Conservation (phyloP, 352 stramenopile genomes). For the Pythium brachiatum region DNA sequence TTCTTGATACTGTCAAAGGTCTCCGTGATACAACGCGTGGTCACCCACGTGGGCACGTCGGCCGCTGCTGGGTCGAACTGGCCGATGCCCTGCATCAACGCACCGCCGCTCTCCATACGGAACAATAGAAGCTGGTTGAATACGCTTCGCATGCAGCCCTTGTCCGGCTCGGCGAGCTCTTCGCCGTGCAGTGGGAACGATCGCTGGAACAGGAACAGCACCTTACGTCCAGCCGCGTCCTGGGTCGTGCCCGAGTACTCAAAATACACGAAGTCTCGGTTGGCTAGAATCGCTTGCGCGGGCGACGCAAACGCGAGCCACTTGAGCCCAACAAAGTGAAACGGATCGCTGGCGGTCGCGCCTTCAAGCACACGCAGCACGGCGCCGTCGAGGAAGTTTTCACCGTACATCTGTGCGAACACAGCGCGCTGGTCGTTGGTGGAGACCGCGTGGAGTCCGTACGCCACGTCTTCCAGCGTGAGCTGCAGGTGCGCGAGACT, state of each 20-base stretch:
- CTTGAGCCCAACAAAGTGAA: slow-evolving; percentile 31
- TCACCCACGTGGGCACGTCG: slow-evolving; percentile 22
- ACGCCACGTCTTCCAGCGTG: slow-evolving; percentile 27
- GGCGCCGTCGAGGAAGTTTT: slow-evolving; percentile 22
- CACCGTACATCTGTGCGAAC: slow-evolving; percentile 28
- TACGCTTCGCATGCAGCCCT: slow-evolving; percentile 13
- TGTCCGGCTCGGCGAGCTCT: slow-evolving; percentile 25
- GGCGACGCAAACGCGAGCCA: slow-evolving; percentile 27
- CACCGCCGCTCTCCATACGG: slow-evolving; percentile 22
- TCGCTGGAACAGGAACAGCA: slow-evolving; percentile 27
- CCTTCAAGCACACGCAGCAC: slow-evolving; percentile 18
- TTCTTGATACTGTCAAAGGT: slow-evolving; percentile 22
- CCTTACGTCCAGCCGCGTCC: slow-evolving; percentile 21
- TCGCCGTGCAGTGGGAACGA: slow-evolving; percentile 23
- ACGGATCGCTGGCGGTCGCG: slow-evolving; percentile 17
- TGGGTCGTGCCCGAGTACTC: slow-evolving; percentile 27
- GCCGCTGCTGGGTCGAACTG: not conserved
- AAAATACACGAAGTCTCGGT: slow-evolving; percentile 28
- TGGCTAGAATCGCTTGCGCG: slow-evolving; percentile 14
- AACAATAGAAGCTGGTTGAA: slow-evolving; percentile 20
- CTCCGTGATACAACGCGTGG: slow-evolving; percentile 20
- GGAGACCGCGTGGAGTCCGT: slow-evolving; percentile 25
- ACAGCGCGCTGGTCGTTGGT: slow-evolving; percentile 28
- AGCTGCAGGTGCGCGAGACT: slow-evolving; percentile 24
- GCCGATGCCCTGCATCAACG: slow-evolving; percentile 19